A percentile compares a stretch with the other conserved stretches of the same genome.
These are phyloP conservation scores for Ilex asprella DNA, from an alignment of 257 asterid genomes.

Conservation along the genomic window DNA sequence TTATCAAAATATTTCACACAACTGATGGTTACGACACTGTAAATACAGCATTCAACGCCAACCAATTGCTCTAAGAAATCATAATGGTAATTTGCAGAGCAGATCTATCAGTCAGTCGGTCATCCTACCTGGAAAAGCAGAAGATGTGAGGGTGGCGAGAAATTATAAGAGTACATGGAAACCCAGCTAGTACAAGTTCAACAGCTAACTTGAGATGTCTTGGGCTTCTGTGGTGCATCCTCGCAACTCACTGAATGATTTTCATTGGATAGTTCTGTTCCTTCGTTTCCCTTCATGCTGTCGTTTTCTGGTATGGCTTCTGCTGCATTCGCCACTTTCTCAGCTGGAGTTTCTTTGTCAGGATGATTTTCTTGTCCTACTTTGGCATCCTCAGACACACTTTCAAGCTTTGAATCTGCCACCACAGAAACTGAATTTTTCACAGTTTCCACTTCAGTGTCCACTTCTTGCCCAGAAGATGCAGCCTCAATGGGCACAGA, in stretches of 20 bases:
- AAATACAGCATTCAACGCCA: constrained; percentile 2
- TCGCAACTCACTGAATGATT: constrained; percentile 1
- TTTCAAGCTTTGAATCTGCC: constrained; percentile 3
- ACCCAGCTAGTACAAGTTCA: neutral
- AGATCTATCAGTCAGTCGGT: constrained; percentile 23
- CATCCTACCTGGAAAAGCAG: constrained; percentile 17
- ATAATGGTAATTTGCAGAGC: constrained; percentile 27
- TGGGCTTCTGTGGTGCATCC: constrained; percentile 16
- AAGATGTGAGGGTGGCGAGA: neutral
- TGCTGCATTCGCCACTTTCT: constrained; percentile 13
- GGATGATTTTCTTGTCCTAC: neutral
- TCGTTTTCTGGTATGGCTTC: constrained; percentile 12
- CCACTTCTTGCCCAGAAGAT: constrained; percentile 1
- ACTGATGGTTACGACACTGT: no score
- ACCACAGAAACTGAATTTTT: constrained; percentile 12
- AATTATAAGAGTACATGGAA: neutral
- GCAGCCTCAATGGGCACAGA: neutral
- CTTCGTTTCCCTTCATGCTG: constrained; percentile 19
- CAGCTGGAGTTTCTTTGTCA: constrained; percentile 11
- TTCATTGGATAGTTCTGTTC: constrained; percentile 12
- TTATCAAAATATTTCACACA: no score
- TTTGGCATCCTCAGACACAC: constrained; percentile 6
- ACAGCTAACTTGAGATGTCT: neutral
- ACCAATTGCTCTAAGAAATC: constrained; percentile 30
- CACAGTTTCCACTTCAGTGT: neutral